Evolutionary conservation across 257 asterid genomes (phyloP).

Genomic region (Solanum chmielewskii): DNA sequence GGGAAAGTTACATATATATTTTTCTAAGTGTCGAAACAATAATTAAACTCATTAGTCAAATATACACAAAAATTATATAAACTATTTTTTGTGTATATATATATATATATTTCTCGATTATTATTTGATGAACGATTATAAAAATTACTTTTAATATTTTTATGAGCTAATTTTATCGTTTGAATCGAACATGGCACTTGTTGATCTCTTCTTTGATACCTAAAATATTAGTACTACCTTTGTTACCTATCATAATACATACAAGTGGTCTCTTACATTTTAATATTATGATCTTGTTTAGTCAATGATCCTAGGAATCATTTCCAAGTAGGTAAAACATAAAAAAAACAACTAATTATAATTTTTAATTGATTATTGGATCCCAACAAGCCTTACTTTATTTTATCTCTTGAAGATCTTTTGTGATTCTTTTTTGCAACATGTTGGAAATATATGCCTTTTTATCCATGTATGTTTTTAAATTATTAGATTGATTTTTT

Average conservation of each 20-base stretch:
- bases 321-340: background rate
- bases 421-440: background rate
- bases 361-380: background rate
- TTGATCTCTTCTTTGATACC: background rate
- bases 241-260: background rate
- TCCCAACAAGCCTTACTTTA: background rate
- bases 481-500: background rate
- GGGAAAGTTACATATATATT: background rate
- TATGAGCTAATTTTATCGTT: background rate
- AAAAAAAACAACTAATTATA: background rate
- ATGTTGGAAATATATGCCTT: background rate
- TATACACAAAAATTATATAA: background rate
- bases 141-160: background rate
- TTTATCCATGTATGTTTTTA: background rate
- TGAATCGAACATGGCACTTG: background rate
- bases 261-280: background rate
- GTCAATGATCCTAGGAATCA: background rate
- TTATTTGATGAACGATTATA: background rate
- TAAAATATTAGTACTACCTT: background rate
- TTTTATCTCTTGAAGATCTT: background rate
- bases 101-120: no score
- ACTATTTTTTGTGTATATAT: no score
- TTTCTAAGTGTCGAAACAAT: background rate
- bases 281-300: background rate
- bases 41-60: no score